Evolutionary conservation across 192 early-diverging fungal species (phyloP), one percentile per base, ranked within the genome.

Genomic region (Oehlia diaphana): DNA sequence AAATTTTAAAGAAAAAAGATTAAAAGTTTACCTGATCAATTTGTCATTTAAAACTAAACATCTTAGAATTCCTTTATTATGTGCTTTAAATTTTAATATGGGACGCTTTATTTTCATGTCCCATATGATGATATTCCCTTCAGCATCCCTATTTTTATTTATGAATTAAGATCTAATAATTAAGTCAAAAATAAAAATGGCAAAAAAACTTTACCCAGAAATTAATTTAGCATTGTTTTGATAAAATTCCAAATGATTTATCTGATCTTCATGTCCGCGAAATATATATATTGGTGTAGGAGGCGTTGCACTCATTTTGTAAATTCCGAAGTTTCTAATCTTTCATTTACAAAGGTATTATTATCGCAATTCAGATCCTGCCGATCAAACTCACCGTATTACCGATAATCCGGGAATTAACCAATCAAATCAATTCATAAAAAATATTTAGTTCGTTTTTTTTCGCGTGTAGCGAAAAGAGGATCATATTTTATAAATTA

Each of bases 241-340:
- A 75, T 82, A 77, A 67, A 86, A 86, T 65, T 82, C 77, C 37
- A 86, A 74, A 2, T 75, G 61, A 72, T 82, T 81, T 26, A 86
- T 79, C 4, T 81, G 82, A 10, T 82, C 82, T 31, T 74, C 76
- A 62, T 86, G 85, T 0, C 82, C 85, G 4, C 85, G 82, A 82
- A 86, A 83, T 63, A 86, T 81, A 67, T 83, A 86, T 76, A 76
- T 77, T 6, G 84, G 84, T 26, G 62, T 28, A 21, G 82, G 84
- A 26, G 84, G 74, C 10, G 79, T 66, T 16, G 50, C 13, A 58
- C 50, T 58, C 44, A 47, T 47, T 47, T 47, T 47, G 0, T 42
- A 8, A 42, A 42, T 42, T 8, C 39, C 7, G 5, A 42, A 8
- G 5, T 42, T 42, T 42, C 7, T 6, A 6, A 8, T 42, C 0